These are phyloP conservation scores for Mycosphaerelloides madeirae DNA, from an alignment of 2,329 filamentous ascomycete genomes.

Conservation along the genomic window DNA sequence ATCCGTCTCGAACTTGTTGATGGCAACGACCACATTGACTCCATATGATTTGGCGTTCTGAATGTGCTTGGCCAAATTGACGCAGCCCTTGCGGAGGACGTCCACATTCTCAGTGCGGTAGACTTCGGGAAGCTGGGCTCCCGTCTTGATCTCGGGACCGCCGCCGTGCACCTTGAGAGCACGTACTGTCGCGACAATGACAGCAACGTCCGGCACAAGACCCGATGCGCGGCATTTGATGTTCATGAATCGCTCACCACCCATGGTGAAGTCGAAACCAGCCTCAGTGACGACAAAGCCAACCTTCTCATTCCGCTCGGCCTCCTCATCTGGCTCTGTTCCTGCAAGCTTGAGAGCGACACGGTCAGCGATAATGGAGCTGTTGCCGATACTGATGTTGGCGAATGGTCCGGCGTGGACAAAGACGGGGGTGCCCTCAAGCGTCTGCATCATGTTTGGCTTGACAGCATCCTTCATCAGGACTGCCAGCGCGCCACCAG, in stretches of 20 bases:
- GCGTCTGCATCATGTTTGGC: constrained; percentile 96
- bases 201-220: constrained; percentile 85
- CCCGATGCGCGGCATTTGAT: constrained; percentile 98
- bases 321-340: constrained; percentile 83
- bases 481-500: constrained; percentile 84
- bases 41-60: constrained; percentile 83
- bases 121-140: constrained; percentile 75
- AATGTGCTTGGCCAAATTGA: constrained; percentile 95
- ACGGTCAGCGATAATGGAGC: constrained; percentile 90
- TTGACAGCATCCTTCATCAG: constrained; percentile 99
- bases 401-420: constrained; percentile 97
- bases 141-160: constrained; percentile 86
- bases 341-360: constrained; percentile 93
- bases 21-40: constrained; percentile 89
- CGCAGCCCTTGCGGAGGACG: constrained; percentile 79
- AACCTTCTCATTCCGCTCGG: constrained; percentile 63
- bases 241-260: constrained; percentile 98
- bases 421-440: constrained; percentile 95
- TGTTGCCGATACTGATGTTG: constrained; percentile 97
- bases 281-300: constrained; percentile 96
- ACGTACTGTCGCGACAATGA: constrained; percentile 91
- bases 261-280: constrained; percentile 99
- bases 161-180: constrained; percentile 96
- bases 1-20: constrained; percentile 94
- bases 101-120: constrained; percentile 95